A percentile compares a stretch with the other conserved stretches of the same genome.
Conservation (phyloP, 805 yeast genomes). For the Teunomyces barrocoloradensis region DNA sequence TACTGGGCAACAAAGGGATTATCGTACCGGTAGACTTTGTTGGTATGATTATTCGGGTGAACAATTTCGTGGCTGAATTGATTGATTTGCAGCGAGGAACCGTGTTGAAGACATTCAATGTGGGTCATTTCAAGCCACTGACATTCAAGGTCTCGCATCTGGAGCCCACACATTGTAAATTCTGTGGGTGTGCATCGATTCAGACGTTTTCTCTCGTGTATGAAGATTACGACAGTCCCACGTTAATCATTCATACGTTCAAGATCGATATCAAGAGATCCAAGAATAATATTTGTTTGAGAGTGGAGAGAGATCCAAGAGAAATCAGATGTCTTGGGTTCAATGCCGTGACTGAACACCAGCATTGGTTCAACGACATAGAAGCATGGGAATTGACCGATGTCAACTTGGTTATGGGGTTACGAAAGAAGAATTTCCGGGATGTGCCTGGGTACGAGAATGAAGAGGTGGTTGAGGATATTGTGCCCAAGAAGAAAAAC, state of each 20-base stretch:
- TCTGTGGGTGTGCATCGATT: constrained; percentile 87
- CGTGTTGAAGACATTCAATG: constrained; percentile 55
- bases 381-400: constrained; percentile 81
- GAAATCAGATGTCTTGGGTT: constrained; percentile 89
- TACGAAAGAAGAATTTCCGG: constrained; percentile 28
- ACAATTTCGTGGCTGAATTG: constrained; percentile 55
- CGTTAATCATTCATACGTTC: constrained; percentile 70
- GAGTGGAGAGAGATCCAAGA: constrained; percentile 91
- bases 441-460: constrained; percentile 20
- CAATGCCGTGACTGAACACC: constrained; percentile 68
- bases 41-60: constrained; percentile 68
- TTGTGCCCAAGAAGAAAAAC: neutral
- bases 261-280: constrained; percentile 65
- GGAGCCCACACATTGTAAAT: constrained; percentile 83
- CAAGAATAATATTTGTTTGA: constrained; percentile 73
- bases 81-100: constrained; percentile 80
- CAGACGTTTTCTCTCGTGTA: constrained; percentile 71
- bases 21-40: constrained; percentile 64
- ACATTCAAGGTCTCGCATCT: constrained; percentile 72
- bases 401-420: constrained; percentile 71
- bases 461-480: constrained; percentile 2
- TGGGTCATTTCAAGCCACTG: constrained; percentile 61
- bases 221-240: constrained; percentile 54
- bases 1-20: constrained; percentile 31
- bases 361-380: constrained; percentile 62